A percentile compares a stretch with the other conserved stretches of the same genome.
These are phyloP conservation scores for Annulohypoxylon truncatum DNA, from an alignment of 2,329 filamentous ascomycete genomes.

Conservation along the genomic window DNA sequence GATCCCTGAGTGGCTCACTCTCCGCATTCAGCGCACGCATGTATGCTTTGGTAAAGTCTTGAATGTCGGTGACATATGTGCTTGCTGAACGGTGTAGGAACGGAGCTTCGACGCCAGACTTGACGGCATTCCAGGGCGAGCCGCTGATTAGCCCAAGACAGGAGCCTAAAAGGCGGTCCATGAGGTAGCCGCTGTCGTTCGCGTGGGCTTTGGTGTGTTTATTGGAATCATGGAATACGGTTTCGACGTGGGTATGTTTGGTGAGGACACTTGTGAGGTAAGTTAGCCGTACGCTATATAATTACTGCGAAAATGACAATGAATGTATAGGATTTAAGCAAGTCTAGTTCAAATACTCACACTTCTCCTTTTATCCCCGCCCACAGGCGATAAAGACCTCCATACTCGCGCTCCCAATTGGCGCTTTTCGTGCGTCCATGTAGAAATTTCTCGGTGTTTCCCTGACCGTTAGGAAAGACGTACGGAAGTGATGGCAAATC, in stretches of 20 bases:
- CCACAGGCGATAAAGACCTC: conserved; percentile 55
- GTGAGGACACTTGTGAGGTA: conserved; percentile 57
- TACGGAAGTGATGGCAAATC: conserved; percentile 29
- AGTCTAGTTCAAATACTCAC: conserved; percentile 45
- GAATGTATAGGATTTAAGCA: neutral
- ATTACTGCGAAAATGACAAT: too few species aligned
- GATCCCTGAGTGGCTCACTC: neutral
- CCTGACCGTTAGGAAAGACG: conserved; percentile 55
- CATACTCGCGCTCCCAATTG: conserved; percentile 51
- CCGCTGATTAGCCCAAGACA: conserved; percentile 57
- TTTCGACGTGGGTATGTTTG: conserved; percentile 50
- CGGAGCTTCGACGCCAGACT: neutral
- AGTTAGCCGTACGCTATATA: too few species aligned
- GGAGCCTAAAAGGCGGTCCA: conserved; percentile 55
- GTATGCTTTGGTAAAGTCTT: neutral
- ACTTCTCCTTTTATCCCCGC: conserved; percentile 54
- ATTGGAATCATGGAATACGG: conserved; percentile 58
- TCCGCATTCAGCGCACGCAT: neutral
- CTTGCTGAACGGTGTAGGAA: neutral
- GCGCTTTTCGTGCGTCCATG: conserved; percentile 50
- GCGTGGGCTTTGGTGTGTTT: conserved; percentile 55
- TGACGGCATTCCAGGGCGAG: conserved; percentile 41
- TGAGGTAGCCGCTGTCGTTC: conserved; percentile 55
- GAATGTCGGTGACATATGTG: neutral
- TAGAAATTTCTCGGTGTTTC: conserved; percentile 56